phyloP scores from a whole-genome alignment of 176 grass and related monocot species.

The Puccinellia tenuiflora region DNA sequence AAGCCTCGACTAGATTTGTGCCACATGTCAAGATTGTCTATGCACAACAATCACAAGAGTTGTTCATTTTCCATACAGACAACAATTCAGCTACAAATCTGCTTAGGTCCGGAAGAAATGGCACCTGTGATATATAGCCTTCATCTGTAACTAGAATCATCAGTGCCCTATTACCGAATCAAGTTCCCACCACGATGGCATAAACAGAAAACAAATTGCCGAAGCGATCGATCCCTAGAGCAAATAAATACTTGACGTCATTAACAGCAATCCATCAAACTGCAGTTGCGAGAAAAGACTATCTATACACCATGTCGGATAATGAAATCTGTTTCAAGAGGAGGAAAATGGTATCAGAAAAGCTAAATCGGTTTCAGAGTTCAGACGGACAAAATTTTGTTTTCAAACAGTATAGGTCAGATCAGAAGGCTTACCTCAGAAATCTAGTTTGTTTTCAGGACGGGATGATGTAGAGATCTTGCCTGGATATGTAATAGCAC shows the following conservation, averaged over 20 bases:
- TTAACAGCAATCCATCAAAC: neutral
- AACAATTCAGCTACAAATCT: conserved; percentile 11
- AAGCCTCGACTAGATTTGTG: neutral
- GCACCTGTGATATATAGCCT: neutral
- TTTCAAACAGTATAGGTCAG: neutral
- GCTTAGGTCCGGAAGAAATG: too few relatives aligned
- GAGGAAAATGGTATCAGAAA: neutral
- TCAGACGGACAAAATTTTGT: neutral
- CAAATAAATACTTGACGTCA: neutral
- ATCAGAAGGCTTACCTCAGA: conserved; percentile 15
- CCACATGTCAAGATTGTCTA: neutral
- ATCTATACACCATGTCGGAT: neutral
- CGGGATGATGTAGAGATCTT: conserved; percentile 79
- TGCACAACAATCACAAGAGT: neutral
- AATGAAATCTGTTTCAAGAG: neutral
- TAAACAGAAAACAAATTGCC: neutral
- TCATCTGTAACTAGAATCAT: neutral
- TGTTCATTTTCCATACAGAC: neutral
- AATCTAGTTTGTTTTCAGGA: conserved; percentile 13
- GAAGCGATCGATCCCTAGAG: neutral
- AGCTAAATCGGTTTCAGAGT: neutral
- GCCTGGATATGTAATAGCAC: conserved; percentile 57
- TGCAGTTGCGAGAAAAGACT: neutral
- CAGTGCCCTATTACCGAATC: neutral
- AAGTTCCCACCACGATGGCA: neutral